Evolutionary conservation across 2,329 filamentous ascomycete species (phyloP).

Genomic region (Grosmannia huntii): DNA sequence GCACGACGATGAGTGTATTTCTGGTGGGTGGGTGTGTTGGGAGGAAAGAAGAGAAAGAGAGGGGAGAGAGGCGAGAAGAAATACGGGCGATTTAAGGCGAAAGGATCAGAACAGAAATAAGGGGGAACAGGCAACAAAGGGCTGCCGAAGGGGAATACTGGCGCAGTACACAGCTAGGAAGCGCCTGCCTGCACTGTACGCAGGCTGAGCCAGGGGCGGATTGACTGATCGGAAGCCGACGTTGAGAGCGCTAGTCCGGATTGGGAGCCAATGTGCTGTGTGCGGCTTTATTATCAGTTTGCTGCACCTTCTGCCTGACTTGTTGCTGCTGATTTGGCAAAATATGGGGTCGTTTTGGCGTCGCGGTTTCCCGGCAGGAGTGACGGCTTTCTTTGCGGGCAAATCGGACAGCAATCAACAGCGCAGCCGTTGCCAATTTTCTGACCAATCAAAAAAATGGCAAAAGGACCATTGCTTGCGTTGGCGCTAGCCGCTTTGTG

Average conservation of each 20-base stretch:
- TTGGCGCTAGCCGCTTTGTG: neutral
- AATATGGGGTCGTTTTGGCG: neutral
- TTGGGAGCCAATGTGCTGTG: neutral
- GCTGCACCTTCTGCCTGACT: neutral
- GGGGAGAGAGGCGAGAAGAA: neutral
- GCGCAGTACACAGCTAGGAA: neutral
- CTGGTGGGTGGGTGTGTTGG: slow-evolving; percentile 17
- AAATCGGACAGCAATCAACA: neutral
- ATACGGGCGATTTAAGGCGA: slow-evolving; percentile 6
- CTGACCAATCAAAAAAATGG: slow-evolving; percentile 11
- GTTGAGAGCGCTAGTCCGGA: slow-evolving; percentile 3
- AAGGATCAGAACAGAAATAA: neutral
- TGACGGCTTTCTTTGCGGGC: neutral
- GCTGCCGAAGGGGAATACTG: neutral
- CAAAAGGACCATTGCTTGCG: neutral
- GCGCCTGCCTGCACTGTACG: neutral
- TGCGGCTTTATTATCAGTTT: neutral
- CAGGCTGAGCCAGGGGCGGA: neutral
- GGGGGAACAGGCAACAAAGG: neutral
- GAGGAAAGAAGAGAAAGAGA: slow-evolving; percentile 12
- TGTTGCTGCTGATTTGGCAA: neutral
- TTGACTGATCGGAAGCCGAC: slow-evolving; percentile 5
- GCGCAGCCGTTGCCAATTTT: slow-evolving; percentile 1
- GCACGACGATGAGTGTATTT: slow-evolving; percentile 13
- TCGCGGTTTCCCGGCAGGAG: neutral